Evolutionary conservation across 2,329 filamentous ascomycete genomes (phyloP).

Genomic region (Stachybotrys echinatus): DNA sequence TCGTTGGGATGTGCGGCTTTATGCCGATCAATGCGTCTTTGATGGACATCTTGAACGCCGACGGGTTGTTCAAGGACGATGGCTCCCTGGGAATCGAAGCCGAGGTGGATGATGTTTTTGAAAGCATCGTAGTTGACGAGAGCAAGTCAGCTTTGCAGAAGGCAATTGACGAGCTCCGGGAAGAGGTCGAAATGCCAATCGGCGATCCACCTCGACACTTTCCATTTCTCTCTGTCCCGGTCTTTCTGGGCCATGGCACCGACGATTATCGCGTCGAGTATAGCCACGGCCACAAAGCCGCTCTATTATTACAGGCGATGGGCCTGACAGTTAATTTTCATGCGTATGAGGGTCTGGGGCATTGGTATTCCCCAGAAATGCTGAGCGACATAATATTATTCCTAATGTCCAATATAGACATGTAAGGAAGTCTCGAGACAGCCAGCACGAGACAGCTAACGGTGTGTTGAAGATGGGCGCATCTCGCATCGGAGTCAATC

Average conservation of each 20-base stretch:
- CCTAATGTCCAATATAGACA: conserved; percentile 7
- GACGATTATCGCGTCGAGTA: conserved; percentile 35
- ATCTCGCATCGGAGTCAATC: neutral
- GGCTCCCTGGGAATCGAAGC: conserved; percentile 2
- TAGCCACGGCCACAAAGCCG: conserved; percentile 26
- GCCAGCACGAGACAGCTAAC: neutral
- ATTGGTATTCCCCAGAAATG: conserved; percentile 40
- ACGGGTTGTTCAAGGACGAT: neutral
- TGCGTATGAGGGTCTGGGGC: conserved; percentile 34
- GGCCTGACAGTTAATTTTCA: conserved; percentile 28
- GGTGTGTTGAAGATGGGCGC: neutral
- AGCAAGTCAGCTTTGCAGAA: conserved; percentile 9
- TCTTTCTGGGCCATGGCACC: conserved; percentile 40
- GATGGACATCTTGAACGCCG: conserved; percentile 10
- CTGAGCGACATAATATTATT: conserved; percentile 29
- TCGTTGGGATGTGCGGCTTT: conserved; percentile 40
- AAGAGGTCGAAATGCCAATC: conserved; percentile 18
- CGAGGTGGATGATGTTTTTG: conserved; percentile 14
- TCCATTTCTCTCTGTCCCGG: conserved; percentile 23
- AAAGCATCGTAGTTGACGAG: conserved; percentile 2
- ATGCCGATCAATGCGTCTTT: conserved; percentile 33
- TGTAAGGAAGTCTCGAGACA: neutral
- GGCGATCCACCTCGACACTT: neutral
- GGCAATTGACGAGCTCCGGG: conserved; percentile 17
- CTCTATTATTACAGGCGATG: conserved; percentile 24